Conservation (phyloP, 208 protist genomes). For the Leishmania gerbilli region DNA sequence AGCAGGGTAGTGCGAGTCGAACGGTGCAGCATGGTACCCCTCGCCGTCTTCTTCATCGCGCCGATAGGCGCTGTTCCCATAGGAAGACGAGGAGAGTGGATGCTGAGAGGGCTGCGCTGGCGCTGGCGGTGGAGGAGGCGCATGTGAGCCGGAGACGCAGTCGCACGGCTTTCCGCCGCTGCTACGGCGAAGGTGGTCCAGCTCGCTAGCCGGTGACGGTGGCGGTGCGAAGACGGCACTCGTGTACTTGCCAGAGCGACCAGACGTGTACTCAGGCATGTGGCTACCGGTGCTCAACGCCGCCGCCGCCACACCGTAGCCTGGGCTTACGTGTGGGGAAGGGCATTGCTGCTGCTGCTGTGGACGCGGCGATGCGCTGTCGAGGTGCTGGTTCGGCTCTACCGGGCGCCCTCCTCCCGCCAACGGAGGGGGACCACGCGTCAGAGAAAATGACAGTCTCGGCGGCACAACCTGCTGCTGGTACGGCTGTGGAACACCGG, state of each 20-base stretch:
- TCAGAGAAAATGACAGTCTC: background rate
- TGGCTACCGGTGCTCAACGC: background rate
- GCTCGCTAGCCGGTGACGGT: background rate
- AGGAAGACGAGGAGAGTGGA: background rate
- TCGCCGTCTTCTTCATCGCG: background rate
- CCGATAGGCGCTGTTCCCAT: background rate
- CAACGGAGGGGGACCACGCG: background rate
- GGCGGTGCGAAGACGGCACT: background rate
- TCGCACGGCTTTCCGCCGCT: background rate
- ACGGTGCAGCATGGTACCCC: background rate
- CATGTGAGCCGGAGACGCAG: background rate
- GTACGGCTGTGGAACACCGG: background rate
- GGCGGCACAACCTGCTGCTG: background rate
- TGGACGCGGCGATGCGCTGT: background rate
- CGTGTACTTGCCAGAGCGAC: conserved; percentile 24
- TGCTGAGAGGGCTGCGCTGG: background rate
- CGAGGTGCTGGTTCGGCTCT: background rate
- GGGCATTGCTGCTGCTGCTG: conserved; percentile 7
- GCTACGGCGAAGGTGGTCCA: background rate
- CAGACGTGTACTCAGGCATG: conserved; percentile 21
- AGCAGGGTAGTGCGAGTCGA: background rate
- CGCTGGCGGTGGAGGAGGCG: background rate
- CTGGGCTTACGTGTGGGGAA: background rate
- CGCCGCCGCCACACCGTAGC: background rate
- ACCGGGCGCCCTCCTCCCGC: background rate